Percentiles rank a stretch among this genome's conserved stretches.
These are phyloP conservation scores for Penicillium sp. DNA, from an alignment of 2,329 filamentous ascomycete genomes.

Conservation along the genomic window DNA sequence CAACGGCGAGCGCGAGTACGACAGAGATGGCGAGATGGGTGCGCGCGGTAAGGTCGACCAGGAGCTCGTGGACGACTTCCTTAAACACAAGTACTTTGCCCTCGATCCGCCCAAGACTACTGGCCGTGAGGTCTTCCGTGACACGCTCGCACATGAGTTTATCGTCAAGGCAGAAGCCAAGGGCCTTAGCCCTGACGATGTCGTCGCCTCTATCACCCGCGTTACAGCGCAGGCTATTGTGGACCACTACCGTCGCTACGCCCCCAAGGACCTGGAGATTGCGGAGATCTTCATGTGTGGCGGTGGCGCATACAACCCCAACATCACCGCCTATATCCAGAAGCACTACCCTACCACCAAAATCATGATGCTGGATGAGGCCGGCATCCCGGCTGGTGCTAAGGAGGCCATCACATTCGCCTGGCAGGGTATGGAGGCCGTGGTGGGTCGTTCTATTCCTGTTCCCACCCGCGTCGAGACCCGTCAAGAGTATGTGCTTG, in stretches of 20 bases:
- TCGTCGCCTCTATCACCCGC: slow-evolving; percentile 56
- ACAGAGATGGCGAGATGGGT: slow-evolving; percentile 51
- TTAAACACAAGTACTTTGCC: slow-evolving; percentile 50
- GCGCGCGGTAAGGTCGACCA: slow-evolving; percentile 49
- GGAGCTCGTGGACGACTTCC: slow-evolving; percentile 50
- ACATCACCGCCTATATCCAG: slow-evolving; percentile 54
- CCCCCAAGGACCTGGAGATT: slow-evolving; percentile 44
- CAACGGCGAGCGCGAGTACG: slow-evolving; percentile 48
- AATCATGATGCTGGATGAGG: slow-evolving; percentile 55
- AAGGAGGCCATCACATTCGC: slow-evolving; percentile 60
- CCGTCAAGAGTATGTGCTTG: slow-evolving; percentile 49
- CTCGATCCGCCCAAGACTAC: slow-evolving; percentile 54
- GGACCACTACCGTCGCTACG: slow-evolving; percentile 37
- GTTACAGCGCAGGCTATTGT: slow-evolving; percentile 58
- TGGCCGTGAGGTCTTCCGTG: slow-evolving; percentile 57
- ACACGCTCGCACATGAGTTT: slow-evolving; percentile 52
- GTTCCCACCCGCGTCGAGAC: slow-evolving; percentile 55
- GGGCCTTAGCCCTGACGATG: slow-evolving; percentile 49
- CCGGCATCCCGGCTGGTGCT: slow-evolving; percentile 53
- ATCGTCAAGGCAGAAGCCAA: slow-evolving; percentile 46
- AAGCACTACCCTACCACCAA: slow-evolving; percentile 46
- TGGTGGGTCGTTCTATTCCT: slow-evolving; percentile 53
- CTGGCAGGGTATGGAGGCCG: slow-evolving; percentile 57
- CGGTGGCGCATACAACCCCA: slow-evolving; percentile 55
- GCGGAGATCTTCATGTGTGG: slow-evolving; percentile 60